Evolutionary conservation across 208 protist genomes (phyloP).

Genomic region (Pavlovales sp.): DNA sequence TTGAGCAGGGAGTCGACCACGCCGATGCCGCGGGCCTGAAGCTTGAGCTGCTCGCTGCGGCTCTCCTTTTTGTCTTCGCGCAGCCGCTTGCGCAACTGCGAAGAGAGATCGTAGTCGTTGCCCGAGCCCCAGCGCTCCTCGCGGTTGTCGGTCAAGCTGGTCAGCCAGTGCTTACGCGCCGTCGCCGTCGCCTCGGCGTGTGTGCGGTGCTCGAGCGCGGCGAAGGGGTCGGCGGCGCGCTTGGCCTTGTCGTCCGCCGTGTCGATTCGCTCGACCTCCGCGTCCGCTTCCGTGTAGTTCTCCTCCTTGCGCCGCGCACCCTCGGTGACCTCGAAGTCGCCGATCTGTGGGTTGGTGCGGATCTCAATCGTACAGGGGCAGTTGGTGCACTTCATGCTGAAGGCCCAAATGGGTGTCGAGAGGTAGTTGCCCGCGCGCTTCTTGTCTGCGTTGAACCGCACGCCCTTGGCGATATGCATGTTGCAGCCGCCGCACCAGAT

Average conservation of each 20-base stretch:
- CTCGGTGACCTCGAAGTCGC: constrained; percentile 42
- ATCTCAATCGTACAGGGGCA: constrained; percentile 63
- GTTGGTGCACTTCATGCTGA: constrained; percentile 66
- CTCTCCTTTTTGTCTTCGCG: background rate
- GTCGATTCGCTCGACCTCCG: constrained; percentile 31
- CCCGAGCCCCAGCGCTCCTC: background rate
- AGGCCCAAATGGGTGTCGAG: constrained; percentile 62
- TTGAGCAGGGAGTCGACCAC: background rate
- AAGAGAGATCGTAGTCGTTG: background rate
- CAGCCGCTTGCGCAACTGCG: background rate
- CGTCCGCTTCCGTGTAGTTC: constrained; percentile 27
- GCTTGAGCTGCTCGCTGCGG: background rate
- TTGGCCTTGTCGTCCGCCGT: constrained; percentile 16
- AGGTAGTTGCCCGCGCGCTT: constrained; percentile 66
- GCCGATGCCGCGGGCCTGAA: background rate
- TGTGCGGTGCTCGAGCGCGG: constrained; percentile 48
- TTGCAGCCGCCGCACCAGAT: constrained; percentile 64
- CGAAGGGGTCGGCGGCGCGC: constrained; percentile 53
- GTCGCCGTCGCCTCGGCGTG: background rate
- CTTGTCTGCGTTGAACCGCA: constrained; percentile 72
- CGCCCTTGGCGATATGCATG: constrained; percentile 60
- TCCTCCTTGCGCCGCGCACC: constrained; percentile 44
- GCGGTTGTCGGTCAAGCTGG: background rate
- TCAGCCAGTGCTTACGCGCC: background rate
- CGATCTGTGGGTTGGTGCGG: constrained; percentile 65